Conservation (phyloP, 495 filamentous ascomycete genomes). For the Daldinia bambusicola region DNA sequence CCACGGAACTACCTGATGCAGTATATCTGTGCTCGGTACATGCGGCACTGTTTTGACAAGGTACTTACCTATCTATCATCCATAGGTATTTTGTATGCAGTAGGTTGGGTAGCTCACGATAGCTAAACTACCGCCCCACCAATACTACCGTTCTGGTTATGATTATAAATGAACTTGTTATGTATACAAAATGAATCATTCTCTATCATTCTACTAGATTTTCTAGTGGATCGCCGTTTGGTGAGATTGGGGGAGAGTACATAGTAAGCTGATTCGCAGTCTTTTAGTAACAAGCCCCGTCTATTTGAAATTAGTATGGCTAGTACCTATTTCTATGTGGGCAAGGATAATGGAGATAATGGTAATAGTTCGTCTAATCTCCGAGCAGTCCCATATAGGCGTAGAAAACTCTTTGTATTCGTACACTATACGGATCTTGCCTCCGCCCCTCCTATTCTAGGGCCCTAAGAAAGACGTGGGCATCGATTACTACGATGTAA, state of each 20-base stretch:
- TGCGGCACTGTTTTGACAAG: neutral
- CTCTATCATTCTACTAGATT: neutral
- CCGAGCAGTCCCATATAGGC: neutral
- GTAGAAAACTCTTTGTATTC: conserved; percentile 1
- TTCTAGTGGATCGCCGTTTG: neutral
- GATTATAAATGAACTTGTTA: neutral
- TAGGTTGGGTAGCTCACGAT: neutral
- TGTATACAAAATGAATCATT: neutral
- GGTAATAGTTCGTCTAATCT: conserved; percentile 1
- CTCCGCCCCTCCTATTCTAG: neutral
- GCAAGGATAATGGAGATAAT: conserved; percentile 10
- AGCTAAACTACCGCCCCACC: neutral
- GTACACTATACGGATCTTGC: neutral
- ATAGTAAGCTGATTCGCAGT: neutral
- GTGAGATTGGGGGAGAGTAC: neutral
- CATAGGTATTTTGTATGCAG: neutral
- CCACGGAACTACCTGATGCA: neutral
- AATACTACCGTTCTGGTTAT: neutral
- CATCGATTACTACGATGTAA: neutral
- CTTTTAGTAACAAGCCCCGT: neutral
- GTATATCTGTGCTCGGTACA: neutral
- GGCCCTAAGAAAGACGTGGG: neutral
- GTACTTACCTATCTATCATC: neutral
- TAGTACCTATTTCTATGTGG: neutral
- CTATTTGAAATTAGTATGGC: neutral